Evolutionary conservation across 108 stramenopile species (phyloP).

Genomic region (Skeletonema costatum): DNA sequence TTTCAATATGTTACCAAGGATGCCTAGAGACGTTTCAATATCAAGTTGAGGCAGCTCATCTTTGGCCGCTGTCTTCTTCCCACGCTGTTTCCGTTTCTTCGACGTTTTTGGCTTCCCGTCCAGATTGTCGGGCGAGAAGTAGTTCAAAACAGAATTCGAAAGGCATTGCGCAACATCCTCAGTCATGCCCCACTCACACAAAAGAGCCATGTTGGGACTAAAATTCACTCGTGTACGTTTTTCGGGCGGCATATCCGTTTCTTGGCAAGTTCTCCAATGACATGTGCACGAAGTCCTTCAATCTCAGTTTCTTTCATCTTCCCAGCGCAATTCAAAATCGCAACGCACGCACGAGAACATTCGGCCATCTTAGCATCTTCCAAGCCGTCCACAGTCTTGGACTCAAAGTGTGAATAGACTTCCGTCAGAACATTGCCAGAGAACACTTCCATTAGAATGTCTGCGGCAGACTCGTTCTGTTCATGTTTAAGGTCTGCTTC

Average conservation of each 20-base stretch:
- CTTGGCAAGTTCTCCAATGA: slow-evolving; percentile 34
- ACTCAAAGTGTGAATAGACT: slow-evolving; percentile 64
- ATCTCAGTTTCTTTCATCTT: slow-evolving; percentile 44
- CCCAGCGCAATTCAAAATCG: slow-evolving; percentile 66
- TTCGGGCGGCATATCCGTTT: slow-evolving; percentile 4
- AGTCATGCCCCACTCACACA: slow-evolving; percentile 73
- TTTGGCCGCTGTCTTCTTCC: slow-evolving; percentile 43
- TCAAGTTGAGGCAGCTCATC: slow-evolving; percentile 33
- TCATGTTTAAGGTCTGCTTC: slow-evolving; percentile 31
- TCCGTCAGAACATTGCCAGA: slow-evolving; percentile 54
- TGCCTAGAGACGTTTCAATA: slow-evolving; percentile 36
- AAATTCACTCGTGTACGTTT: slow-evolving; percentile 33
- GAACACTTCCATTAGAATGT: slow-evolving; percentile 58
- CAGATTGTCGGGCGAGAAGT: slow-evolving; percentile 32
- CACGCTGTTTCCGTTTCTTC: slow-evolving; percentile 50
- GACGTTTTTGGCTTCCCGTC: background rate
- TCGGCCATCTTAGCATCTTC: slow-evolving; percentile 27
- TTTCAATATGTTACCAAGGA: slow-evolving; percentile 30
- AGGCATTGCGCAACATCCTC: slow-evolving; percentile 59
- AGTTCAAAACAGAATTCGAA: slow-evolving; percentile 48
- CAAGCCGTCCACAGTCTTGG: slow-evolving; percentile 31
- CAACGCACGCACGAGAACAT: slow-evolving; percentile 55
- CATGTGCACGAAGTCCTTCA: slow-evolving; percentile 45
- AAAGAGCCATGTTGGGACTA: slow-evolving; percentile 58
- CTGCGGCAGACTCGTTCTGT: slow-evolving; percentile 37